A percentile compares a stretch with the other conserved stretches of the same genome.
Evolutionary conservation across 2,329 filamentous ascomycete species (phyloP).

Genomic region (Cercospora sp.): DNA sequence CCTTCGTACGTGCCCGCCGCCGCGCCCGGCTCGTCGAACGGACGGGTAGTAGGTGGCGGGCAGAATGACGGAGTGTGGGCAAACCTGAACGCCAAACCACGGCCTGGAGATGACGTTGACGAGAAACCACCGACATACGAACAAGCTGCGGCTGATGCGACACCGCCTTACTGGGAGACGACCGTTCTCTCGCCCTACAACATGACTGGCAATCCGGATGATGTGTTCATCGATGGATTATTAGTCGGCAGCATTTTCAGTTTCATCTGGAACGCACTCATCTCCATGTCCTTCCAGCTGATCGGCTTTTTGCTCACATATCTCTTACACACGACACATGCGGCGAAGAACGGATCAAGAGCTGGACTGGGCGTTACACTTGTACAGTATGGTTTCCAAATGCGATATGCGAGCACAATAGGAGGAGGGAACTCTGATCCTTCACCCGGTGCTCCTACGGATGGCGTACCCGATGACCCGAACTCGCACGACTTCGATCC

Average conservation of each 20-base stretch:
- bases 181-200: conserved; percentile 93
- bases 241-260: conserved; percentile 86
- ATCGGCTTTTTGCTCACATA: conserved; percentile 98
- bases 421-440: conserved; percentile 24
- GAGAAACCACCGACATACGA: conserved; percentile 98
- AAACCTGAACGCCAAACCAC: conserved; percentile 88
- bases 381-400: conserved; percentile 95
- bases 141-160: conserved; percentile 93
- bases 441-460: conserved; percentile 25
- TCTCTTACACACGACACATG: conserved; percentile 94
- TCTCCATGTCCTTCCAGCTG: conserved; percentile 94
- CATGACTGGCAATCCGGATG: conserved; percentile 81
- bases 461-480: conserved; percentile 72
- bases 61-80: conserved; percentile 92
- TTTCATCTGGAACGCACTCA: conserved; percentile 92
- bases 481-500: conserved; percentile 89
- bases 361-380: conserved; percentile 92
- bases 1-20: conserved; percentile 50
- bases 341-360: conserved; percentile 94
- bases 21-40: conserved; percentile 41
- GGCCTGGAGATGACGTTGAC: conserved; percentile 76
- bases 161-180: conserved; percentile 98
- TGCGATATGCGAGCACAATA: conserved; percentile 63
- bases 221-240: conserved; percentile 95
- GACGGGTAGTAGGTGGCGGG: conserved; percentile 65